phyloP scores from a whole-genome alignment of 2,329 filamentous ascomycete species.

The Xylaria sp. region DNA sequence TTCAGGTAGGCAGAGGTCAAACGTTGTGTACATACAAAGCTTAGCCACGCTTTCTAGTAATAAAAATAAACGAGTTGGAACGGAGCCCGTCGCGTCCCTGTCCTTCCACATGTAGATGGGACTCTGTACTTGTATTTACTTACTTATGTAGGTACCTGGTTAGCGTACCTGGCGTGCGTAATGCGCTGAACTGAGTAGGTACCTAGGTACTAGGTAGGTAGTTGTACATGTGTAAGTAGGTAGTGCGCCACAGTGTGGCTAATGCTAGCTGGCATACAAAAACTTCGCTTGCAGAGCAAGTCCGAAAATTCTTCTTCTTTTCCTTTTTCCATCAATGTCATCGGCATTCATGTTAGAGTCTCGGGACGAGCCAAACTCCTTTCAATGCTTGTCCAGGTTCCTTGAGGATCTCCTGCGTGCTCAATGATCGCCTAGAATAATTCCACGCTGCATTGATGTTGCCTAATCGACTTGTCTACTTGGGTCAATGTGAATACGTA shows the following conservation, averaged over 20 bases:
- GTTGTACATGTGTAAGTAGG: background rate
- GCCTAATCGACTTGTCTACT: slow-evolving; percentile 62
- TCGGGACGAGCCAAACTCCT: slow-evolving; percentile 78
- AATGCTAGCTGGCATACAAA: slow-evolving; percentile 19
- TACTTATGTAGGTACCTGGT: too few relatives aligned
- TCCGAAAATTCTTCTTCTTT: slow-evolving; percentile 52
- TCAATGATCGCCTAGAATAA: slow-evolving; percentile 96
- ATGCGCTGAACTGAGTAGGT: too few relatives aligned
- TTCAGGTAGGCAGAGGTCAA: background rate
- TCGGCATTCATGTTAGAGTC: slow-evolving; percentile 99
- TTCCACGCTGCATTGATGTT: slow-evolving; percentile 78
- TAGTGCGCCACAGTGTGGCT: slow-evolving; percentile 38
- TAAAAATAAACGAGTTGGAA: slow-evolving; percentile 21
- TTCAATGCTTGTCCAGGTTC: slow-evolving; percentile 95
- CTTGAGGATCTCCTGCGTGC: slow-evolving; percentile 87
- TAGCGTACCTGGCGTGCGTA: too few relatives aligned
- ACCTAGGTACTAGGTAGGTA: background rate
- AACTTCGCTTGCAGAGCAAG: slow-evolving; percentile 13
- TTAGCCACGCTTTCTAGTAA: slow-evolving; percentile 20
- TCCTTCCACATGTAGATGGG: background rate
- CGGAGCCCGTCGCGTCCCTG: background rate
- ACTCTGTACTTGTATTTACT: background rate
- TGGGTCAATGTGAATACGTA: slow-evolving; percentile 54
- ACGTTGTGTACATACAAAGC: slow-evolving; percentile 5
- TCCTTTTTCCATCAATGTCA: slow-evolving; percentile 76